A percentile compares a stretch with the other conserved stretches of the same genome.
Evolutionary conservation across 306 rosid species (phyloP).

Genomic region (Vigna radiata): DNA sequence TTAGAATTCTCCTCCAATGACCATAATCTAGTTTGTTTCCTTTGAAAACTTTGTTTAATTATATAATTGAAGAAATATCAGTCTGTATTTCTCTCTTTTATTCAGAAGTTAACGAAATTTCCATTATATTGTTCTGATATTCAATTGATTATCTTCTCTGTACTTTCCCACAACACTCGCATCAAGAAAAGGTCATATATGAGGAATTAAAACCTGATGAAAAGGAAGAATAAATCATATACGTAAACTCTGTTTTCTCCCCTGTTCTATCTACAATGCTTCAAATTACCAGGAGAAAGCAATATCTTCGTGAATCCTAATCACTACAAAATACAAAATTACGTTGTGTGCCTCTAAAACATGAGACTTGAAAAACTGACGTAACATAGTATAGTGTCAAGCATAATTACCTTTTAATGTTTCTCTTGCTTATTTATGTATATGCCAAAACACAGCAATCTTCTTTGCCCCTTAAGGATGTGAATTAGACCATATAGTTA

Average conservation of each 20-base stretch:
- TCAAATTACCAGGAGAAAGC: not conserved
- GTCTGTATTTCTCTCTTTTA: conserved; percentile 20
- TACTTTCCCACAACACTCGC: not conserved
- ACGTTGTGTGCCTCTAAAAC: not conserved
- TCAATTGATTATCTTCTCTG: conserved; percentile 1
- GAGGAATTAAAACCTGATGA: not conserved
- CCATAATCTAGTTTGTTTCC: not conserved
- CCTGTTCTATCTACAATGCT: conserved; percentile 1
- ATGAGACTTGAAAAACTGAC: conserved; percentile 6
- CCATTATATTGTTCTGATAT: not conserved
- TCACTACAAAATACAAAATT: conserved; percentile 1
- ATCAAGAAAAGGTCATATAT: not conserved
- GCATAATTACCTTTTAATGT: not conserved
- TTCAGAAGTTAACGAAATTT: conserved; percentile 5
- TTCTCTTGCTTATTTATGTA: conserved; percentile 3
- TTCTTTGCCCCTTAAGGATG: conserved; percentile 1
- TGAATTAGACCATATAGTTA: not conserved
- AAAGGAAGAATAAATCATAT: conserved; percentile 1
- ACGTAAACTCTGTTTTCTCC: conserved; percentile 29
- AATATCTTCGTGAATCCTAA: not conserved
- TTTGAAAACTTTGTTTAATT: conserved; percentile 26
- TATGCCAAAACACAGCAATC: not conserved
- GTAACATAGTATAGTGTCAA: not conserved
- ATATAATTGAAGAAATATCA: not conserved
- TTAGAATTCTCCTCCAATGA: conserved; percentile 26